Evolutionary conservation across 179 eudicot genomes (phyloP).

Genomic region (Beta macrorhiza): DNA sequence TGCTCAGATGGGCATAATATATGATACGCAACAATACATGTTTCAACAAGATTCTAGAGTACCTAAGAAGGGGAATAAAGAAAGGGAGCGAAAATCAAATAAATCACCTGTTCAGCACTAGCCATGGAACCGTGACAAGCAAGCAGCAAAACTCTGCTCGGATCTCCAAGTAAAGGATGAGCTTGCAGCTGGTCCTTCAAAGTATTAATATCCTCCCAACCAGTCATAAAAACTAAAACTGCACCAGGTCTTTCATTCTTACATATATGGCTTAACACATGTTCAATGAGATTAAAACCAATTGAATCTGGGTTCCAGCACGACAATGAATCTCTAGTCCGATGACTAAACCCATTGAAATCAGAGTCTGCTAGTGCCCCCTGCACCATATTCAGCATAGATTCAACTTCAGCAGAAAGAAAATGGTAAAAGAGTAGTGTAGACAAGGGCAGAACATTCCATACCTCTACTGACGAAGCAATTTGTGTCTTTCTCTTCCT

Average conservation of each 20-base stretch:
- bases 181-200: conserved; percentile 76
- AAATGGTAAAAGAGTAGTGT: conserved; percentile 33
- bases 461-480: conserved; percentile 61
- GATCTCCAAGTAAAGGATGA: conserved; percentile 67
- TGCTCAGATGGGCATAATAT: neutral
- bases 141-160: conserved; percentile 66
- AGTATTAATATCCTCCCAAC: conserved; percentile 93
- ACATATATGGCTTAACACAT: conserved; percentile 68
- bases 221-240: conserved; percentile 84
- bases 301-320: conserved; percentile 95
- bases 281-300: conserved; percentile 79
- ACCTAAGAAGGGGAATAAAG: neutral
- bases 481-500: conserved; percentile 89
- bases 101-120: conserved; percentile 80
- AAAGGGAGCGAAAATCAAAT: neutral
- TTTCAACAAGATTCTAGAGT: neutral
- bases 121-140: conserved; percentile 98
- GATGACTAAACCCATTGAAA: conserved; percentile 48
- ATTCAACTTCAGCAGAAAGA: conserved; percentile 50
- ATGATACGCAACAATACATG: neutral
- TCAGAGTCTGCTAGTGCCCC: conserved; percentile 75
- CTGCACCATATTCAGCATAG: conserved; percentile 31
- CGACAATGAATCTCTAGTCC: conserved; percentile 72
- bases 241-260: conserved; percentile 75
- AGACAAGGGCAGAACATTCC: conserved; percentile 1